phyloP scores from a whole-genome alignment of 106 monocot genomes.

The Gastrodia elata region DNA sequence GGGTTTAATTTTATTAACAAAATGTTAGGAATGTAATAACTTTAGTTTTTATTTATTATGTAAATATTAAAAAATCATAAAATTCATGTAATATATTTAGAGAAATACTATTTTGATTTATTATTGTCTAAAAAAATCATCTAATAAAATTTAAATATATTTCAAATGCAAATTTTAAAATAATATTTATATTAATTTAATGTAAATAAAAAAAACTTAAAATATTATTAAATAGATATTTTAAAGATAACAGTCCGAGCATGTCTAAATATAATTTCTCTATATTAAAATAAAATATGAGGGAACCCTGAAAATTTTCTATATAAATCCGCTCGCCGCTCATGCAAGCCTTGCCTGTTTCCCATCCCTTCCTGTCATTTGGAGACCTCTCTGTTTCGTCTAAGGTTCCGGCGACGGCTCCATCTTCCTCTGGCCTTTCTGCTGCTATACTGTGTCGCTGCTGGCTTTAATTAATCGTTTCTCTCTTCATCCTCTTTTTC shows the following conservation, averaged over 20 bases:
- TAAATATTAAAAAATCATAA: no score
- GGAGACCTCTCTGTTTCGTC: background rate
- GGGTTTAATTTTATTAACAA: no score
- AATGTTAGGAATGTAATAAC: no score
- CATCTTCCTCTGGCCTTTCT: background rate
- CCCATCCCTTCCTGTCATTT: background rate
- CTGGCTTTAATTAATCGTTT: background rate
- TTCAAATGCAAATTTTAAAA: background rate
- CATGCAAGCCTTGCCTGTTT: conserved; percentile 15
- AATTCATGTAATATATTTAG: no score
- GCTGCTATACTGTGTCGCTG: background rate
- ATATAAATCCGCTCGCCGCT: conserved; percentile 4
- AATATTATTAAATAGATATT: background rate
- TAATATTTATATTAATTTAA: background rate
- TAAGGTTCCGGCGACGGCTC: background rate
- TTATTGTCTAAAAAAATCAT: no score
- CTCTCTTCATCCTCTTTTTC: background rate
- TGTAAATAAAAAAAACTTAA: background rate
- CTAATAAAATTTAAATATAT: no score
- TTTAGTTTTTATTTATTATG: no score
- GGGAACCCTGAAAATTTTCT: conserved; percentile 4
- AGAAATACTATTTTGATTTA: no score
- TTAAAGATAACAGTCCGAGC: background rate
- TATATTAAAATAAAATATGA: background rate
- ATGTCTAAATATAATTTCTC: background rate